Evolutionary conservation across 108 stramenopile genomes (phyloP).

Genomic region (Epithemia pelagica): DNA sequence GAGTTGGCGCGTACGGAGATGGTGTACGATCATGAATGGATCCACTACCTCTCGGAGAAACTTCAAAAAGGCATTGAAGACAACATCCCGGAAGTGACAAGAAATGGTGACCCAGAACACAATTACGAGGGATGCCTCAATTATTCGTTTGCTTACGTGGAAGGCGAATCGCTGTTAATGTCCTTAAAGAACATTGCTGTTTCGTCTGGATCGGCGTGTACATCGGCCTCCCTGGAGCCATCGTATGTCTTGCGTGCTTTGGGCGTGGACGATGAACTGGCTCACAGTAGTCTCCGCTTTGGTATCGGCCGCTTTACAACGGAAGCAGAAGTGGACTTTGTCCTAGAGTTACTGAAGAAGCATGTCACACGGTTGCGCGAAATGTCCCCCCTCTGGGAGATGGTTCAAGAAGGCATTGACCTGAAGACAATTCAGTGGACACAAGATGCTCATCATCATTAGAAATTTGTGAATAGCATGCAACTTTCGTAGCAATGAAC

Average conservation of each 20-base stretch:
- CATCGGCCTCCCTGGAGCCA: constrained; percentile 96
- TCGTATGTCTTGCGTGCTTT: constrained; percentile 96
- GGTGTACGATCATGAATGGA: constrained; percentile 75
- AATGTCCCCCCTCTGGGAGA: constrained; percentile 99
- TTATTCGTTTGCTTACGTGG: constrained; percentile 98
- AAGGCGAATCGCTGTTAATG: constrained; percentile 97
- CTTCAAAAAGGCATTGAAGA: constrained; percentile 82
- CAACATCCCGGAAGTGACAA: constrained; percentile 76
- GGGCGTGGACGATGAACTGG: constrained; percentile 97
- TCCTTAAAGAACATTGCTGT: constrained; percentile 98
- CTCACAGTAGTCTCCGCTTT: constrained; percentile 95
- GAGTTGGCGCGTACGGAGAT: constrained; percentile 84
- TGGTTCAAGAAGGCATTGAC: constrained; percentile 99
- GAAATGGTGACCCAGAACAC: constrained; percentile 89
- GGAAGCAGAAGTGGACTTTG: constrained; percentile 94
- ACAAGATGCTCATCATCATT: constrained; percentile 85
- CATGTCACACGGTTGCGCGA: constrained; percentile 94
- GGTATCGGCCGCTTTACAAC: constrained; percentile 97
- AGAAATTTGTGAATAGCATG: not conserved
- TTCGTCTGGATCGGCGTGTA: constrained; percentile 95
- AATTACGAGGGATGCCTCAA: constrained; percentile 95
- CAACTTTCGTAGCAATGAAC: too few relatives aligned
- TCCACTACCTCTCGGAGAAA: constrained; percentile 60
- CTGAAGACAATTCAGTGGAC: constrained; percentile 97
- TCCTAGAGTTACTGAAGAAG: constrained; percentile 83